Evolutionary conservation across 2,329 filamentous ascomycete species (phyloP).

Genomic region (Phialocephala subalpina): DNA sequence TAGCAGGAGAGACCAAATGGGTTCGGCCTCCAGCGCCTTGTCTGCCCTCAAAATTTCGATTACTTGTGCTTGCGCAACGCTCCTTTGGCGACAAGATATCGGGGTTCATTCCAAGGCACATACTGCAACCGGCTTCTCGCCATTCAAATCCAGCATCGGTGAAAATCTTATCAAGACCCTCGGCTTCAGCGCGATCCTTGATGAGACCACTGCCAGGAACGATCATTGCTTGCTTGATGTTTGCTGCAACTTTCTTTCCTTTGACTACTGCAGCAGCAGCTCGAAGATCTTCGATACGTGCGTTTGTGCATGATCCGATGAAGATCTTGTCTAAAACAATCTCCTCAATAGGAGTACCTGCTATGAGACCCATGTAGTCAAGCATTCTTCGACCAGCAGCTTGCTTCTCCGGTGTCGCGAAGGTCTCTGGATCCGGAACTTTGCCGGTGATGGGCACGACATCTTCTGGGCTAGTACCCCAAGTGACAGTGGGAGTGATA

Average conservation of each 20-base stretch:
- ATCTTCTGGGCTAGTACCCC: slow-evolving; percentile 97
- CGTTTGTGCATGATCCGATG: slow-evolving; percentile 97
- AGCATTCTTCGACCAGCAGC: slow-evolving; percentile 80
- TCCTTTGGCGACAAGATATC: slow-evolving; percentile 94
- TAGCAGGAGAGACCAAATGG: slow-evolving; percentile 95
- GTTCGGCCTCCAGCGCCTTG: slow-evolving; percentile 92
- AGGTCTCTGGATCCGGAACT: slow-evolving; percentile 92
- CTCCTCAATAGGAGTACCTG: slow-evolving; percentile 92
- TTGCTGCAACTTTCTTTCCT: slow-evolving; percentile 85
- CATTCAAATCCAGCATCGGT: slow-evolving; percentile 93
- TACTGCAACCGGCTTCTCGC: slow-evolving; percentile 97
- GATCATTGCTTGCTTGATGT: slow-evolving; percentile 94
- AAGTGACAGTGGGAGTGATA: slow-evolving; percentile 91
- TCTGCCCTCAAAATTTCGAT: slow-evolving; percentile 96
- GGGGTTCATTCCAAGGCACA: slow-evolving; percentile 99
- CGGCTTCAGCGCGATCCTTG: slow-evolving; percentile 88
- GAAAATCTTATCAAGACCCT: slow-evolving; percentile 95
- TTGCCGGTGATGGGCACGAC: slow-evolving; percentile 91
- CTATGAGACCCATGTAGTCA: slow-evolving; percentile 93
- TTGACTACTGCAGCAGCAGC: slow-evolving; percentile 86
- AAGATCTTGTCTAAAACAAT: slow-evolving; percentile 94
- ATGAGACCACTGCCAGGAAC: slow-evolving; percentile 95
- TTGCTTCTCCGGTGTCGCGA: slow-evolving; percentile 82
- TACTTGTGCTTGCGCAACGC: slow-evolving; percentile 93
- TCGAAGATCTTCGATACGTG: slow-evolving; percentile 93